A percentile compares a stretch with the other conserved stretches of the same genome.
Evolutionary conservation across 805 yeast species (phyloP).

Genomic region (Metschnikowia orientalis): DNA sequence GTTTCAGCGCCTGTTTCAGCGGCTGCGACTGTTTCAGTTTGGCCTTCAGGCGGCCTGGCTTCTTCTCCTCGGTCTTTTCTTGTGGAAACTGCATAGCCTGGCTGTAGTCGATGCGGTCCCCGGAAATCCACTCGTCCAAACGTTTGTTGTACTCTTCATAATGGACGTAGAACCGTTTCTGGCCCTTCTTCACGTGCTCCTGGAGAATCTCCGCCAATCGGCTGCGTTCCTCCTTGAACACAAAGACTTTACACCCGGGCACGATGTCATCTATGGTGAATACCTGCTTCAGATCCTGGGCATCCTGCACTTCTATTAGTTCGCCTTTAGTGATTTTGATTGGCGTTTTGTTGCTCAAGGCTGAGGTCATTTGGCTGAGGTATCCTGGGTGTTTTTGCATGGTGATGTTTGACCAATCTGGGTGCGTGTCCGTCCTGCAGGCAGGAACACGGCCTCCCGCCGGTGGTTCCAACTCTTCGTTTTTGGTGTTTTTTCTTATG

Average conservation of each 20-base stretch:
- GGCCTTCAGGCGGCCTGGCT: constrained; percentile 27
- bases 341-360: constrained; percentile 7
- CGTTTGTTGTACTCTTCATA: constrained; percentile 93
- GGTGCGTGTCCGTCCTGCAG: too few species aligned
- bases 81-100: constrained; percentile 70
- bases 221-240: constrained; percentile 72
- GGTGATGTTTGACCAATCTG: too few species aligned
- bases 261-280: constrained; percentile 47
- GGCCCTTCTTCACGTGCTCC: constrained; percentile 67
- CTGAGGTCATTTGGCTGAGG: constrained; percentile 3
- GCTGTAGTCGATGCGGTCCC: constrained; percentile 66
- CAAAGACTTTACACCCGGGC: constrained; percentile 79
- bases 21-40: constrained; percentile 22
- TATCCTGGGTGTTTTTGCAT: too few species aligned
- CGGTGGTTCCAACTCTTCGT: too few species aligned
- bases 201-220: constrained; percentile 84
- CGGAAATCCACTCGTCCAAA: constrained; percentile 89
- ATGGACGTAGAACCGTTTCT: constrained; percentile 84
- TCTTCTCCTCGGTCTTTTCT: constrained; percentile 48
- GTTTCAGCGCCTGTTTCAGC: constrained; percentile 17
- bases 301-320: constrained; percentile 1
- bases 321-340: constrained; percentile 7
- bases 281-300: constrained; percentile 2
- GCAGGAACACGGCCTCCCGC: too few species aligned
- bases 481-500: too few species aligned